Conservation (phyloP, 352 stramenopile genomes). For the Phytophthora cactorum region DNA sequence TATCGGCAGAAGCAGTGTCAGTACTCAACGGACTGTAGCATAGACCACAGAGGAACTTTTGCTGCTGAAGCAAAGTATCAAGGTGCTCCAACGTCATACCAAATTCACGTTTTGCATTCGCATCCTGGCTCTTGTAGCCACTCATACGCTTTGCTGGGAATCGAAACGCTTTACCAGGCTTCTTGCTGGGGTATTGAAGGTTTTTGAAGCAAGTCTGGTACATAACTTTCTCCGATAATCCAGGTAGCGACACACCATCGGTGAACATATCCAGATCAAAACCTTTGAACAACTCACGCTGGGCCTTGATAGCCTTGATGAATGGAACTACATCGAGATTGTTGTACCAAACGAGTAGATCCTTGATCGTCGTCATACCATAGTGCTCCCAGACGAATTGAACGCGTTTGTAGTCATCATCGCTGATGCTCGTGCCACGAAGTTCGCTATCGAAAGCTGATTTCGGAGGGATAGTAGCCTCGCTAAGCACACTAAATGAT, state of each 20-base stretch:
- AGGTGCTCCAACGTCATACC: background rate
- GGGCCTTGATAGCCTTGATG: background rate
- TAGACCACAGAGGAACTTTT: background rate
- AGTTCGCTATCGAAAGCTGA: background rate
- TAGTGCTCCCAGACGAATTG: background rate
- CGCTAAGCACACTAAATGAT: background rate
- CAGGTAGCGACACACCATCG: background rate
- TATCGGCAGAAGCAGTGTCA: background rate
- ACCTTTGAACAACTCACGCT: background rate
- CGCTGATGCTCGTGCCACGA: background rate
- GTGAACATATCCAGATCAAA: background rate
- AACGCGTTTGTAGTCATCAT: background rate
- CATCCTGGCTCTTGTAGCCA: background rate
- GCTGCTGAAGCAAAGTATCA: background rate
- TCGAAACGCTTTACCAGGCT: background rate
- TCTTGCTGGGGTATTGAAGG: background rate
- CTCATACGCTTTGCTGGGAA: background rate
- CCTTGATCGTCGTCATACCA: background rate
- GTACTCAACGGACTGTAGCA: background rate
- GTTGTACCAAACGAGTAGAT: background rate
- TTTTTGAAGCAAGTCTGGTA: background rate
- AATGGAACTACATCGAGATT: background rate
- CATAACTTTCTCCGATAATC: background rate
- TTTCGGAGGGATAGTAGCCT: background rate
- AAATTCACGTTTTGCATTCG: background rate